Evolutionary conservation across 805 yeast genomes (phyloP).

Genomic region (Nakazawaea sp.): DNA sequence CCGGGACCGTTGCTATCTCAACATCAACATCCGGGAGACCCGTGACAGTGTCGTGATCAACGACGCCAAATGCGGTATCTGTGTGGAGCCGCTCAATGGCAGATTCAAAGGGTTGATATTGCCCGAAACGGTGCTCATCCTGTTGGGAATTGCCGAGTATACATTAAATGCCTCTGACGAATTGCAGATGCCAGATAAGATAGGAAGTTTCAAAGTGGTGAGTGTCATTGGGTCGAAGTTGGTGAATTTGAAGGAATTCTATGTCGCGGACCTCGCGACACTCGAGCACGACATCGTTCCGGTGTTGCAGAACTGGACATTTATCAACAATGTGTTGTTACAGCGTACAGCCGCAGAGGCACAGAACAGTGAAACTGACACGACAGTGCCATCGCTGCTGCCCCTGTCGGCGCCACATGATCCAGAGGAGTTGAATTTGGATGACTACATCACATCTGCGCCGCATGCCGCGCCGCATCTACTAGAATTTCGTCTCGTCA

Average conservation of each 20-base stretch:
- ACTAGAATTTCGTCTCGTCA: too few relatives aligned
- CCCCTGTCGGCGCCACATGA: too few relatives aligned
- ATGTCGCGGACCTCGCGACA: not conserved
- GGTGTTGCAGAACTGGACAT: constrained; percentile 6
- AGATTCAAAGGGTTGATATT: not conserved
- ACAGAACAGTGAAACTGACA: too few relatives aligned
- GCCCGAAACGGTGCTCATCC: constrained; percentile 6
- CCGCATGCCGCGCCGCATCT: too few relatives aligned
- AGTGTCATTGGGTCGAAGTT: constrained; percentile 2
- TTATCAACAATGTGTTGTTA: constrained; percentile 2
- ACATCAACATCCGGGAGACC: constrained; percentile 6
- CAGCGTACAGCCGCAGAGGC: too few relatives aligned
- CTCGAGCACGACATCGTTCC: not conserved
- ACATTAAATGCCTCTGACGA: too few relatives aligned
- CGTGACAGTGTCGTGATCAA: constrained; percentile 1
- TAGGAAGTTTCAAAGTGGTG: not conserved
- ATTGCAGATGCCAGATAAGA: too few relatives aligned
- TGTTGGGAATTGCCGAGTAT: constrained; percentile 1
- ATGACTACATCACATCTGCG: too few relatives aligned
- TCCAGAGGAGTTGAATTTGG: constrained; percentile 5
- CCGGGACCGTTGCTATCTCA: constrained; percentile 11
- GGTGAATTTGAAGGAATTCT: constrained; percentile 2
- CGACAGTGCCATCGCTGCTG: too few relatives aligned
- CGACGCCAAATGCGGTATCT: constrained; percentile 7
- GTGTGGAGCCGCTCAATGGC: not conserved